A percentile compares a stretch with the other conserved stretches of the same genome.
Conservation (phyloP, 1,284 basidiomycete species). For the Serendipita sp. region DNA sequence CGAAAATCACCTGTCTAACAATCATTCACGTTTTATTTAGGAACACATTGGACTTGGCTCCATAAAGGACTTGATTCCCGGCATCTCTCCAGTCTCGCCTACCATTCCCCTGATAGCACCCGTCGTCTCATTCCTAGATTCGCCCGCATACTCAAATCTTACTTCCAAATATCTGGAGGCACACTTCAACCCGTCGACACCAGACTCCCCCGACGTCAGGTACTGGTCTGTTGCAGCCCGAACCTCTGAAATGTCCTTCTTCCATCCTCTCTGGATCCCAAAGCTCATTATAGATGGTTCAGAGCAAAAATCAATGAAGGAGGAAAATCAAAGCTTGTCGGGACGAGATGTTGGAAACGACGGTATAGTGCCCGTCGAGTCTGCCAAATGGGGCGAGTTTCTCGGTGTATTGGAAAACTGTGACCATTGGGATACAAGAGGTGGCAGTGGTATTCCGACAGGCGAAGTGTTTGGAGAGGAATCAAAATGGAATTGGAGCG, state of each 20-base stretch:
- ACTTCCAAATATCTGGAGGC: conserved; percentile 75
- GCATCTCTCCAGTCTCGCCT: conserved; percentile 17
- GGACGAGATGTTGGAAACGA: conserved; percentile 73
- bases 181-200: conserved; percentile 85
- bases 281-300: conserved; percentile 83
- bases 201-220: conserved; percentile 69
- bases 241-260: conserved; percentile 51
- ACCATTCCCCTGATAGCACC: conserved; percentile 12
- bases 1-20: not conserved
- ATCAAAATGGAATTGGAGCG: conserved; percentile 1
- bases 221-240: conserved; percentile 88
- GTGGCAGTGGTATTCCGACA: conserved; percentile 40
- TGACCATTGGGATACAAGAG: conserved; percentile 96
- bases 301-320: conserved; percentile 26
- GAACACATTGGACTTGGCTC: conserved; percentile 78
- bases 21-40: conserved; percentile 22
- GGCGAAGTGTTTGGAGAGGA: not conserved
- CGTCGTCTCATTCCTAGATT: conserved; percentile 66
- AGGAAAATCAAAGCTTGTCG: not conserved
- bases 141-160: conserved; percentile 92
- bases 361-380: conserved; percentile 80
- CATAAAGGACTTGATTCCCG: conserved; percentile 19
- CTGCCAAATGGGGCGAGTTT: conserved; percentile 87
- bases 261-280: conserved; percentile 94
- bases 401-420: conserved; percentile 79